Evolutionary conservation across 441 rosid species (phyloP), one percentile per base, ranked within the genome.

Genomic region (Croton setiger): DNA sequence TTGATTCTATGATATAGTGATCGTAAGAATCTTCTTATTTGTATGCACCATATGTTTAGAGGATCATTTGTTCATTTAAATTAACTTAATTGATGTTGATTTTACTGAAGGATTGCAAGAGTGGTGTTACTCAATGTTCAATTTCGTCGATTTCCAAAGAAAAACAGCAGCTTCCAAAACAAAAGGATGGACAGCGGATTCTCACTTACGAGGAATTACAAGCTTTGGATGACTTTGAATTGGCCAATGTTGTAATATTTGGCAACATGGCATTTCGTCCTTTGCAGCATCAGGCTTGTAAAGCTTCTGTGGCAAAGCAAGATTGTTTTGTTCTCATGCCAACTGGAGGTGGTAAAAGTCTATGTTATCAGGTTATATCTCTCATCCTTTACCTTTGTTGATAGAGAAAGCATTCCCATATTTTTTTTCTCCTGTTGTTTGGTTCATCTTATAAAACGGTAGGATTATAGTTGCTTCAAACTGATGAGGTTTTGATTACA

Each of bases 291-390:
- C 86, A 88, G 85, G 93, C 90, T 67, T 94, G 98, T 76, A 81
- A 75, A 79, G 86, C 96, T 58, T 87, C 84, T 39, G 23, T 89
- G 74, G 84, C 81, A 45, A 91, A 84, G 74, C 82, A 76, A 77
- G 97, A 91, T 75, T 91, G 96, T 69, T 93, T 93, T 81, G 68
- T 93, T 69, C 89, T 91, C 48, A 84, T 94, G 96, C 98, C 96
- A 2, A 94, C 97, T 0, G 97, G 98, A 73, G 97, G 98, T 36
- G 97, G 97, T 14, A 91, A 91, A 84, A 94, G 98, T 80, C 76
- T 94, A 64, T 91, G 98, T 77, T 93, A 89, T 81, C 98, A 93
- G 97, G 98, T 91, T 10, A 78, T 20, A 10, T 68, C 23, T 63
- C 63, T 75, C 14, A n/a, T 13, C 27, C 5, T 59, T 59, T 37